Evolutionary conservation across 176 grass and related monocot species (phyloP), one percentile per base, ranked within the genome.

Genomic region (Ensete glaucum): DNA sequence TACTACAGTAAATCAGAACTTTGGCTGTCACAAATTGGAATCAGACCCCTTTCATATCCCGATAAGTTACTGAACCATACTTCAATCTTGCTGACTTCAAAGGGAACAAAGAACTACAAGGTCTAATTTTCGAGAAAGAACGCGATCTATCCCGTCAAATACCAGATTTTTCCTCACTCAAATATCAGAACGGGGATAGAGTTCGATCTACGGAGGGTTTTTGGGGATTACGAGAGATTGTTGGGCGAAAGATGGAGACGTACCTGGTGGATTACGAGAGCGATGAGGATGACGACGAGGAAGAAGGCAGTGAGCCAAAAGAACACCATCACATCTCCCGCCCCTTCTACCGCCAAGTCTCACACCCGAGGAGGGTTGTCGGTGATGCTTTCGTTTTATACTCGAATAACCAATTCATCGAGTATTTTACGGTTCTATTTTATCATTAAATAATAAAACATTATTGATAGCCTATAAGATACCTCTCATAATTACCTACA

Each of bases 191-290:
- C 29, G 9, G 34, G 54, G 22, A 50, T 10, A 75, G 52, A 4
- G 6, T 2, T 11, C 16, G 3, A 23, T 19, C 58, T 34, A 34
- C 8, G 0, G 2, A 64, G 16, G 59, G 1, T 16, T 70, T 51
- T n/a, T 9, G 14, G n/a, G n/a, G n/a, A n/a, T n/a, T n/a, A n/a
- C n/a, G n/a, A n/a, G n/a, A n/a, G 11, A 64, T 0, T 11, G 64
- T 52, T 5, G 43, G 9, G n/a, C 56, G 62, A 74, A 29, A 25
- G 6, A 50, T 67, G 71, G 34, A 9, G 19, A 19, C 1, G 26
- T 14, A 97, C 94, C 90, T 98, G 95, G 86, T 80, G 93, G 80
- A 98, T 93, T 82, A 93, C 84, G n/a, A 98, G 84, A 74, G 85
- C 87, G 69, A 98, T 94, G 73, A 98, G 90, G 72, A 80, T 70